Percentiles rank a stretch among this genome's conserved stretches.
phyloP scores from a whole-genome alignment of 129 eudicot species.

The Artemisia annua region DNA sequence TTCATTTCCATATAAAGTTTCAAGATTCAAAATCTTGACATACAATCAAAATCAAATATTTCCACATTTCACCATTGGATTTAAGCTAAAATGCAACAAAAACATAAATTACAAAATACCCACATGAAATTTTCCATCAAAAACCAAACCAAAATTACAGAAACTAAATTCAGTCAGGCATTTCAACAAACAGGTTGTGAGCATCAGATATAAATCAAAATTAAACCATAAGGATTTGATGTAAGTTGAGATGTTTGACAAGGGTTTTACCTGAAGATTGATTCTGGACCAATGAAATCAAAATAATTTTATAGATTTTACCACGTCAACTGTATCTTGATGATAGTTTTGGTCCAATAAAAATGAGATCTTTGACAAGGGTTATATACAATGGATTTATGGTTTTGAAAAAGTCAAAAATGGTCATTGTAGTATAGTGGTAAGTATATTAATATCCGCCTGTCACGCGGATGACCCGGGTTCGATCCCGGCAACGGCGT shows the following conservation, averaged over 20 bases:
- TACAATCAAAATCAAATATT: not conserved
- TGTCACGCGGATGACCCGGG: slow-evolving; percentile 61
- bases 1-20: not conserved
- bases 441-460: slow-evolving; percentile 16
- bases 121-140: not conserved
- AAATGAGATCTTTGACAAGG: no score
- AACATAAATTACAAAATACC: not conserved
- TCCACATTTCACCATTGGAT: not conserved
- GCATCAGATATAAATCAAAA: slow-evolving; percentile 14
- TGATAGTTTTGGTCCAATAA: slow-evolving; percentile 3
- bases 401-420: not conserved
- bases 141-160: not conserved
- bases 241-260: slow-evolving; percentile 9
- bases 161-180: slow-evolving; percentile 20
- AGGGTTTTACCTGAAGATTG: slow-evolving; percentile 23
- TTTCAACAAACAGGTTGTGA: slow-evolving; percentile 27
- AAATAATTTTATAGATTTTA: not conserved
- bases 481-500: slow-evolving; percentile 58
- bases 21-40: not conserved
- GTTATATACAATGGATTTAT: no score
- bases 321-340: not conserved
- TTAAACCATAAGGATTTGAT: not conserved
- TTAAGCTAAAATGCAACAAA: not conserved
- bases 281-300: not conserved
- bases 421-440: slow-evolving; percentile 11